Evolutionary conservation across 2,329 filamentous ascomycete genomes (phyloP).

Genomic region (Phialophora tarda): DNA sequence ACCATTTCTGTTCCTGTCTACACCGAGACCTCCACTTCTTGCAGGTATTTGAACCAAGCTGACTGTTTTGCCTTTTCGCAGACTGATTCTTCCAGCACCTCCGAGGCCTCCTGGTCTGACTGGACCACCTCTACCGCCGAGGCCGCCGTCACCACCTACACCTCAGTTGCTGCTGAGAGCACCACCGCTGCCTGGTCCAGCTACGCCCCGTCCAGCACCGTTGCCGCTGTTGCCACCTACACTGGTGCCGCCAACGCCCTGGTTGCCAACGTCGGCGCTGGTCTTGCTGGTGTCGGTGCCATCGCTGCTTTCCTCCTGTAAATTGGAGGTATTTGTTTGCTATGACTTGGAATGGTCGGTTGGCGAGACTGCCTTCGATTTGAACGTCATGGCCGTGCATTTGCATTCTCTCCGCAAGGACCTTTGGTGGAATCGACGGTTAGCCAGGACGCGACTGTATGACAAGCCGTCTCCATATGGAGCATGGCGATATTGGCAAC

Average conservation of each 20-base stretch:
- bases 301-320: conserved; percentile 40
- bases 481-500: conserved; percentile 20
- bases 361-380: not conserved
- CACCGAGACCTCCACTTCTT: conserved; percentile 38
- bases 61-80: conserved; percentile 9
- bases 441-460: conserved; percentile 4
- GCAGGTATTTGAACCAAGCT: conserved; percentile 28
- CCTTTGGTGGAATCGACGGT: conserved; percentile 18
- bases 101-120: conserved; percentile 19
- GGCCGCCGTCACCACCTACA: conserved; percentile 6
- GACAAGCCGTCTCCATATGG: conserved; percentile 18
- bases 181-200: conserved; percentile 16
- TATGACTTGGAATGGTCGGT: conserved; percentile 16
- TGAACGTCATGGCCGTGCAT: conserved; percentile 21
- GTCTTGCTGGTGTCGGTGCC: conserved; percentile 41
- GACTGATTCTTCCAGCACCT: conserved; percentile 22
- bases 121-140: conserved; percentile 8
- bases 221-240: conserved; percentile 30
- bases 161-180: conserved; percentile 19
- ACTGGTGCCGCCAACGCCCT: conserved; percentile 40
- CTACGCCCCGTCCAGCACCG: conserved; percentile 25
- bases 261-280: conserved; percentile 38
- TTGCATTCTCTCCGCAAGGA: conserved; percentile 33
- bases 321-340: conserved; percentile 27
- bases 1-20: conserved; percentile 40